Conservation (phyloP, 495 filamentous ascomycete genomes). For the Filosporella fistucella region DNA sequence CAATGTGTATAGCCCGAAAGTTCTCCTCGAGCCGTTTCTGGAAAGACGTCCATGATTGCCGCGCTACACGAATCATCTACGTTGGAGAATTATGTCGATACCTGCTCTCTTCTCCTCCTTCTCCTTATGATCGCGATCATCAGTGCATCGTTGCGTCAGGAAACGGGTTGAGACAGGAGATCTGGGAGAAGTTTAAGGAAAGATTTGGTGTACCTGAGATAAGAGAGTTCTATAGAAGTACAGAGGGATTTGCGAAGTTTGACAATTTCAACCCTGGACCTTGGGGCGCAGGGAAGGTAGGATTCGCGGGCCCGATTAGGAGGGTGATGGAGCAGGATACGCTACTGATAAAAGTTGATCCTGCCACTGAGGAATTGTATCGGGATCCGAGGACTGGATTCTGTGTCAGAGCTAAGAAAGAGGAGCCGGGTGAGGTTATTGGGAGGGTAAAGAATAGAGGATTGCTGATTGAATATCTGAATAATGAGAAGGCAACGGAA, state of each 20-base stretch:
- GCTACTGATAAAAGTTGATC: conserved; percentile 15
- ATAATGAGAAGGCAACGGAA: conserved; percentile 20
- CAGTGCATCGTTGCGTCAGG: conserved; percentile 21
- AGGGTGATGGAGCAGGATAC: conserved; percentile 22
- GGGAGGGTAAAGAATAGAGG: conserved; percentile 20
- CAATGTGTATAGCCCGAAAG: conserved; percentile 36
- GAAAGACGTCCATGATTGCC: conserved; percentile 26
- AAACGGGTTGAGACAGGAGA: conserved; percentile 22
- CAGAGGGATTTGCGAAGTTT: conserved; percentile 24
- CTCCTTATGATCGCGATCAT: conserved; percentile 19
- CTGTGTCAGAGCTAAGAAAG: conserved; percentile 13
- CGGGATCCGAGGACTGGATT: conserved; percentile 24
- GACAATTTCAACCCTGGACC: conserved; percentile 18
- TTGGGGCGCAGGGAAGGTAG: conserved; percentile 21
- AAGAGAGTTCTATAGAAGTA: conserved; percentile 23
- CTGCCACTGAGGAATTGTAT: conserved; percentile 11
- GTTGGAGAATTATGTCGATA: conserved; percentile 35
- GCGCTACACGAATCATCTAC: conserved; percentile 32
- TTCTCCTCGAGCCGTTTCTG: conserved; percentile 31
- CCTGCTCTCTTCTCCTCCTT: conserved; percentile 15
- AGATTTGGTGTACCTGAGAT: conserved; percentile 22
- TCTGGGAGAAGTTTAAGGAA: conserved; percentile 24
- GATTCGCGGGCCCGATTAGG: conserved; percentile 20
- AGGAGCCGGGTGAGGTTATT: conserved; percentile 23
- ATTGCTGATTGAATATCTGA: conserved; percentile 25